phyloP scores from a whole-genome alignment of 768 basidiomycete species.

The Leccinum uliginosum region DNA sequence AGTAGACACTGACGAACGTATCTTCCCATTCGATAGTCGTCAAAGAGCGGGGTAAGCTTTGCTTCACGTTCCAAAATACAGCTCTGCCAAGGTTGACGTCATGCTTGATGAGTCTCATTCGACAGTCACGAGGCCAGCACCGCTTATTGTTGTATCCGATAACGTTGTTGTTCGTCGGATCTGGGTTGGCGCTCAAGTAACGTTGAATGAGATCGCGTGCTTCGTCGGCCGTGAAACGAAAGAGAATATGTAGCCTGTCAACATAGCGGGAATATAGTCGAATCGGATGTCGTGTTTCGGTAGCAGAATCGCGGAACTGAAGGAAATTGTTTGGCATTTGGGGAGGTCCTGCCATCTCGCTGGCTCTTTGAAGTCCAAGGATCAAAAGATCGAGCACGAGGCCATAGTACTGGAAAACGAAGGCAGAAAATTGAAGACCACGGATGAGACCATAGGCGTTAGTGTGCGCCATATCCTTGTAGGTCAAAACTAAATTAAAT shows the following conservation, averaged over 20 bases:
- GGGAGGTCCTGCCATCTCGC: slow-evolving; percentile 98
- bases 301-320: slow-evolving; percentile 91
- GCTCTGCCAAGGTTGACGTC: slow-evolving; percentile 98
- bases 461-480: slow-evolving; percentile 98
- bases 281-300: slow-evolving; percentile 97
- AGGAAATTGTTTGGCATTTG: slow-evolving; percentile 98
- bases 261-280: slow-evolving; percentile 96
- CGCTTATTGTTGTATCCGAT: slow-evolving; percentile 99
- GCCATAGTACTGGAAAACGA: slow-evolving; percentile 99
- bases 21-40: slow-evolving; percentile 99
- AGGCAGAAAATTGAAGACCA: slow-evolving; percentile 96
- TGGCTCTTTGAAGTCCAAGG: slow-evolving; percentile 94
- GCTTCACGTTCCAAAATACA: slow-evolving; percentile 99
- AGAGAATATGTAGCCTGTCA: slow-evolving; percentile 90
- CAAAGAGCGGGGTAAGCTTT: slow-evolving; percentile 88
- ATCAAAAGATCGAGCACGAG: slow-evolving; percentile 93
- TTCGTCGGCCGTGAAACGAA: slow-evolving; percentile 97
- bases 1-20: slow-evolving; percentile 95
- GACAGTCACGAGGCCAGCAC: slow-evolving; percentile 98
- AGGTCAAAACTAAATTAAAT: slow-evolving; percentile 58
- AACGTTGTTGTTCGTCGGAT: slow-evolving; percentile 98
- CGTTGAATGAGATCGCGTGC: slow-evolving; percentile 96
- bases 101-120: slow-evolving; percentile 98
- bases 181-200: slow-evolving; percentile 95
- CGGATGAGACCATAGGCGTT: slow-evolving; percentile 97